Evolutionary conservation across 2,329 filamentous ascomycete species (phyloP).

Genomic region (Whalleya microplaca): DNA sequence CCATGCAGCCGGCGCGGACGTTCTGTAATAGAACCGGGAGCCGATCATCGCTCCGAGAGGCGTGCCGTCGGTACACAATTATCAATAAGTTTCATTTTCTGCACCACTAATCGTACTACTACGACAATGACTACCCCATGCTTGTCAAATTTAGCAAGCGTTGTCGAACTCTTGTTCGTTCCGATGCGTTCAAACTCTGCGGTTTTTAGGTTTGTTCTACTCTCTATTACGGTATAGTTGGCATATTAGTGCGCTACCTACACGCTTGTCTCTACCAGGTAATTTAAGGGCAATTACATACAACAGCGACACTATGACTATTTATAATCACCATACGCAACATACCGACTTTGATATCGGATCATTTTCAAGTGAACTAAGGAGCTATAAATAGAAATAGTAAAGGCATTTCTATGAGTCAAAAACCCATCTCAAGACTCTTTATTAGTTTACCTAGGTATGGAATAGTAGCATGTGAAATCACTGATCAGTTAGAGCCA

Average conservation of each 20-base stretch:
- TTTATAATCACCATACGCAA: not conserved
- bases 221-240: not conserved
- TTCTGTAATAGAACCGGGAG: constrained; percentile 23
- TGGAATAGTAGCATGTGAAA: constrained; percentile 9
- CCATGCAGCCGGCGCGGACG: constrained; percentile 5
- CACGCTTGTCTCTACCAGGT: not conserved
- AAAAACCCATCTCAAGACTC: not conserved
- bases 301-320: not conserved
- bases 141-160: not conserved
- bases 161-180: not conserved
- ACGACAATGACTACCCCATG: not conserved
- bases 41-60: constrained; percentile 1
- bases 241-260: not conserved
- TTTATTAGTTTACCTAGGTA: too few species aligned
- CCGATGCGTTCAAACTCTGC: not conserved
- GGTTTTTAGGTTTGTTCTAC: not conserved
- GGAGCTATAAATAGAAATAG: not conserved
- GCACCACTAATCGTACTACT: not conserved
- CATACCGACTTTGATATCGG: not conserved
- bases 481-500: not conserved
- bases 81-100: constrained; percentile 1
- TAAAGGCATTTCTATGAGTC: not conserved
- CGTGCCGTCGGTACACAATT: not conserved
- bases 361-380: not conserved
- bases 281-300: not conserved